phyloP scores from a whole-genome alignment of 306 rosid species.

The Luffa aegyptiaca region DNA sequence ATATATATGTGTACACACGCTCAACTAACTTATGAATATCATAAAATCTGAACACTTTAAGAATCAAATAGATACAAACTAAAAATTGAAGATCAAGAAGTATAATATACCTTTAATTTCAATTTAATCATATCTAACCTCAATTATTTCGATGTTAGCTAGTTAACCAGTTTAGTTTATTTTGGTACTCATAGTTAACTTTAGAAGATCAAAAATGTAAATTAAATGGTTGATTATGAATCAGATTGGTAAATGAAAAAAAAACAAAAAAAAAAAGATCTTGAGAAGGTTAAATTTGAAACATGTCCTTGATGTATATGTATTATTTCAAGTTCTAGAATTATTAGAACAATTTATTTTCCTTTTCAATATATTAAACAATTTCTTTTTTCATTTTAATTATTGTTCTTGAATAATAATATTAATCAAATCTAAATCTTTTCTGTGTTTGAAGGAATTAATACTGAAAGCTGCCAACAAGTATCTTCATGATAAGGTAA shows the following conservation, averaged over 20 bases:
- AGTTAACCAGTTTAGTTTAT: neutral
- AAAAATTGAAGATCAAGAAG: too few species aligned
- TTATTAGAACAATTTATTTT: neutral
- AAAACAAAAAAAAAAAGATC: neutral
- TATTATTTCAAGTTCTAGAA: neutral
- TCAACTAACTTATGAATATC: too few species aligned
- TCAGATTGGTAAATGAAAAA: too few species aligned
- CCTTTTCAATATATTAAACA: too few species aligned
- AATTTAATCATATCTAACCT: neutral
- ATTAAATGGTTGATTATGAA: too few species aligned
- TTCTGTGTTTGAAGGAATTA: constrained; percentile 18
- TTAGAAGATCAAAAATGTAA: too few species aligned
- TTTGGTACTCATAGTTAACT: too few species aligned
- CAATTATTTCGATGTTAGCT: neutral
- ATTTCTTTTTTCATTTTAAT: too few species aligned
- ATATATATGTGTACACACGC: too few species aligned
- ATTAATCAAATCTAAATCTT: neutral
- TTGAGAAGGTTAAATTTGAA: neutral
- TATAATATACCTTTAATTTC: neutral
- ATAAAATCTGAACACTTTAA: too few species aligned
- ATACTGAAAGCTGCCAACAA: constrained; percentile 24
- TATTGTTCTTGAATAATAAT: neutral
- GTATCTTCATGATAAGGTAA: constrained; percentile 28
- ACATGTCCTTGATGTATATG: neutral
- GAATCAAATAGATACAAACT: too few species aligned